Evolutionary conservation across 768 basidiomycete species (phyloP).

Genomic region (Mycena maculata): DNA sequence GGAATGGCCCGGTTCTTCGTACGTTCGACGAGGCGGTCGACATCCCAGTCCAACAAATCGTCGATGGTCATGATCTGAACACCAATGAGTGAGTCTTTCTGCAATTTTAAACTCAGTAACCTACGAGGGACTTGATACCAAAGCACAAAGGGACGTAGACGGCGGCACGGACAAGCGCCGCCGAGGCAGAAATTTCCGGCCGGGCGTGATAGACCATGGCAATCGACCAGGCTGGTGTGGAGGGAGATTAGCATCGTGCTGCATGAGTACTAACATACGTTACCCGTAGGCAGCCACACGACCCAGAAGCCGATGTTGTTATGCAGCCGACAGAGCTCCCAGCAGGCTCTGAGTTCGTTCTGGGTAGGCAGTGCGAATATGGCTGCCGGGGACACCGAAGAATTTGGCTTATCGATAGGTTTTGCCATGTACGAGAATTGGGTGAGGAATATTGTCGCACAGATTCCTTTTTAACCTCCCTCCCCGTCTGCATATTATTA

Average conservation of each 20-base stretch:
- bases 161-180: slow-evolving; percentile 34
- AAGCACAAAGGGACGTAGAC: slow-evolving; percentile 44
- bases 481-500: background rate
- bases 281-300: slow-evolving; percentile 44
- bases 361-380: slow-evolving; percentile 35
- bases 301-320: slow-evolving; percentile 49
- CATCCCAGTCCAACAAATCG: slow-evolving; percentile 44
- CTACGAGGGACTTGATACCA: slow-evolving; percentile 46
- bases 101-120: background rate
- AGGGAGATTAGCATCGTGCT: background rate
- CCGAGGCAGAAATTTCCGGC: slow-evolving; percentile 29
- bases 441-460: background rate
- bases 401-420: background rate
- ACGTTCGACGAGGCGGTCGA: slow-evolving; percentile 42
- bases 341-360: slow-evolving; percentile 43
- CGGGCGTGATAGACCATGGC: slow-evolving; percentile 47
- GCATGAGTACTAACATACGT: background rate
- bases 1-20: slow-evolving; percentile 42
- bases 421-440: background rate
- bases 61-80: slow-evolving; percentile 48
- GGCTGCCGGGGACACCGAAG: background rate
- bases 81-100: background rate
- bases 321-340: slow-evolving; percentile 47
- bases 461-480: background rate
- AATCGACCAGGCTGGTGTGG: slow-evolving; percentile 43